Percentiles rank a stretch among this genome's conserved stretches.
Evolutionary conservation across 108 stramenopile species (phyloP).

Genomic region (Cyclotella baltica): DNA sequence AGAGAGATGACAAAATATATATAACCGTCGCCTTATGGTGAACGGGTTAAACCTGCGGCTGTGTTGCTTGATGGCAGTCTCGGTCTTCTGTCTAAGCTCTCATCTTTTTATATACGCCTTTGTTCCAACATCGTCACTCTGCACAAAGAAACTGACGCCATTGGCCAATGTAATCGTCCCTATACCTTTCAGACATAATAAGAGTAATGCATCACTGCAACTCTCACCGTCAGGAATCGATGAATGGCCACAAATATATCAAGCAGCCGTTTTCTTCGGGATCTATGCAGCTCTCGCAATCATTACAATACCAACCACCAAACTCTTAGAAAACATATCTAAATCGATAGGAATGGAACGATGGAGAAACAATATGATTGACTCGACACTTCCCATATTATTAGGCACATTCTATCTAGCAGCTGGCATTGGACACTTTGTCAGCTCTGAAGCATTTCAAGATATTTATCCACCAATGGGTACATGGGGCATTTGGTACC

Average conservation of each 20-base stretch:
- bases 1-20: no score
- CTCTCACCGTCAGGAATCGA: slow-evolving; percentile 54
- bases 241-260: slow-evolving; percentile 39
- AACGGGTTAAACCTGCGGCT: no score
- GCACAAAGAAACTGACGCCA: no score
- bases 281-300: slow-evolving; percentile 35
- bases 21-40: no score
- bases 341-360: slow-evolving; percentile 26
- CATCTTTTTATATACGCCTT: no score
- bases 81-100: no score
- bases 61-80: no score
- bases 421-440: slow-evolving; percentile 79
- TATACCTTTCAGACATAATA: no score
- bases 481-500: slow-evolving; percentile 85
- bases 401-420: slow-evolving; percentile 70
- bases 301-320: slow-evolving; percentile 30
- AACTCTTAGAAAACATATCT: slow-evolving; percentile 32
- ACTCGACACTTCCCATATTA: slow-evolving; percentile 59
- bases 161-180: no score
- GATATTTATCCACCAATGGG: slow-evolving; percentile 79
- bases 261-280: slow-evolving; percentile 50
- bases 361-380: slow-evolving; percentile 34
- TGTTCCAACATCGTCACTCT: no score
- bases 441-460: slow-evolving; percentile 60
- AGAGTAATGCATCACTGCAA: not conserved